Conservation (phyloP, 805 yeast genomes). For the Wickerhamiella kurtzmanii region DNA sequence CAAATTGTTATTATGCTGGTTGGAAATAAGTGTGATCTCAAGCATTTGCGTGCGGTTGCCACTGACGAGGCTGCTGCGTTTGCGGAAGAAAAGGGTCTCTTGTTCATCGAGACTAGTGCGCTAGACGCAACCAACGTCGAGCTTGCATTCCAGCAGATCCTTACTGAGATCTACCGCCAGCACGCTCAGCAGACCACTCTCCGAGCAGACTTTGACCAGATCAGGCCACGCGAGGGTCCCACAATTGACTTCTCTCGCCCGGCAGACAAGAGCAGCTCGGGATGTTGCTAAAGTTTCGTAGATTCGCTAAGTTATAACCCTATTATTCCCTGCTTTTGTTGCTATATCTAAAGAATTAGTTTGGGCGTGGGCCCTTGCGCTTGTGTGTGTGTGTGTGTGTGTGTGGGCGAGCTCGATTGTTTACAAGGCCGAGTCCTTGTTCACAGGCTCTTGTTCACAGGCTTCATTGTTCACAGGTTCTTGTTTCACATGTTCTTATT, state of each 20-base stretch:
- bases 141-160: constrained; percentile 80
- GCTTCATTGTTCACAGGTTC: no score
- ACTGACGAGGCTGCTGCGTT: constrained; percentile 94
- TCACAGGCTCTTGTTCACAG: no score
- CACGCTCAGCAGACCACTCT: constrained; percentile 79
- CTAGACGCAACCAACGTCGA: constrained; percentile 91
- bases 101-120: constrained; percentile 94
- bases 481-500: background rate
- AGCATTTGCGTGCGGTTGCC: constrained; percentile 91
- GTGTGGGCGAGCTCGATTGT: background rate
- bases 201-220: constrained; percentile 54
- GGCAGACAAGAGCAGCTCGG: constrained; percentile 45
- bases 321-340: background rate
- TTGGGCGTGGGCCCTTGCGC: background rate
- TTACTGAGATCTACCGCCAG: constrained; percentile 92
- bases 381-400: background rate
- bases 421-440: no score
- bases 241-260: constrained; percentile 91
- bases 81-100: constrained; percentile 64
- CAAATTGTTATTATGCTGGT: constrained; percentile 93
- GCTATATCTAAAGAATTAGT: background rate
- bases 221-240: constrained; percentile 70
- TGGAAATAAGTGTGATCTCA: constrained; percentile 90
- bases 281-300: constrained; percentile 48
- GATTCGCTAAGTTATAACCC: background rate